Conservation (phyloP, 495 filamentous ascomycete species). For the Trichoderma parareesei region DNA sequence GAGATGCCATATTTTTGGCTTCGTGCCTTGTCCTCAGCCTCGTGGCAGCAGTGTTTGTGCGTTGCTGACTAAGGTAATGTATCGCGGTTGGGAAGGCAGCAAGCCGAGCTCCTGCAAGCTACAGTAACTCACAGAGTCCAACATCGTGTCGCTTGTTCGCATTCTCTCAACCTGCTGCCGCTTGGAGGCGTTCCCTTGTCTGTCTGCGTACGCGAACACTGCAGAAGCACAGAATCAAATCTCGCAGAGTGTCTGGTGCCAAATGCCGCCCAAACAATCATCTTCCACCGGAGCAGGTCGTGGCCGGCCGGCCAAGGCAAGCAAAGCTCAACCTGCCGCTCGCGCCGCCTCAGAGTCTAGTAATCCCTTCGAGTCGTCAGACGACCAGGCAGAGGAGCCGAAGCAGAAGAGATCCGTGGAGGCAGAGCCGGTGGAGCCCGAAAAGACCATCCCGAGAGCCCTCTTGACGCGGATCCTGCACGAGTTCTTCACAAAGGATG, state of each 20-base stretch:
- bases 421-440: constrained; percentile 25
- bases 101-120: neutral
- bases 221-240: neutral
- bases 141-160: neutral
- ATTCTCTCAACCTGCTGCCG: neutral
- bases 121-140: neutral
- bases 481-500: constrained; percentile 63
- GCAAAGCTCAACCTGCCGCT: neutral
- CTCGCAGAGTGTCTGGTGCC: neutral
- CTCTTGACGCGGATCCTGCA: constrained; percentile 70
- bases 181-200: neutral
- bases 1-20: neutral
- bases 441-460: constrained; percentile 56
- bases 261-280: constrained; percentile 14
- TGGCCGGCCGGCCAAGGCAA: constrained; percentile 11
- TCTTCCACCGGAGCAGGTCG: constrained; percentile 4
- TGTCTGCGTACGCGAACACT: neutral
- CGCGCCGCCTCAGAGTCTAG: constrained; percentile 1
- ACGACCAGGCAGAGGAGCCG: constrained; percentile 17
- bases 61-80: neutral
- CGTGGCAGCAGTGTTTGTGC: neutral
- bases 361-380: constrained; percentile 11
- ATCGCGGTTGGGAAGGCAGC: neutral
- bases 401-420: constrained; percentile 17
- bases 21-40: neutral